Evolutionary conservation across 768 basidiomycete species (phyloP).

Genomic region (Mycena alexandri): DNA sequence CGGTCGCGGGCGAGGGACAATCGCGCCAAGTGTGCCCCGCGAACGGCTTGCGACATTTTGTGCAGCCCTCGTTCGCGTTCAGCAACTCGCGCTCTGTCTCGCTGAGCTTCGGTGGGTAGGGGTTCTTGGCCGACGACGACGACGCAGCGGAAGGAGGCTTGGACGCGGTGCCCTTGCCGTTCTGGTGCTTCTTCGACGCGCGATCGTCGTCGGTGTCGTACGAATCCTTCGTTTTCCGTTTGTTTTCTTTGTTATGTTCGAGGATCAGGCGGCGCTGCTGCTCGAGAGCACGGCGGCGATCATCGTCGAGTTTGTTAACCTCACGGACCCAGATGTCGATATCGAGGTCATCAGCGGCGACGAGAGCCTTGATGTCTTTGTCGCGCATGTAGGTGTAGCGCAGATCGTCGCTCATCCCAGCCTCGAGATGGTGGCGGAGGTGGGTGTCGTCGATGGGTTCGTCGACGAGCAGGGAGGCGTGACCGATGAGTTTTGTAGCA

Average conservation of each 20-base stretch:
- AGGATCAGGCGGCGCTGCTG: background rate
- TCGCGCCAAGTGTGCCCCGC: background rate
- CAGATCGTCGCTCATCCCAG: no score
- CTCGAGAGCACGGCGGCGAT: background rate
- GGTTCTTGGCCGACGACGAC: background rate
- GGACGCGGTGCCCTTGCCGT: no score
- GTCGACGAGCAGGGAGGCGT: no score
- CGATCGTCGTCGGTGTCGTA: background rate
- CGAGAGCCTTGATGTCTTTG: no score
- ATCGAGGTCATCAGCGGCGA: no score
- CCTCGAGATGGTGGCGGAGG: no score
- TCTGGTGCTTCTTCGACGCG: background rate
- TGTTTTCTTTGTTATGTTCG: constrained; percentile 1
- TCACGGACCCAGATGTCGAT: background rate
- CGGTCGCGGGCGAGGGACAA: background rate
- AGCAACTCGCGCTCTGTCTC: background rate
- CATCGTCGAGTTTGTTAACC: background rate
- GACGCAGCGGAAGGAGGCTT: background rate
- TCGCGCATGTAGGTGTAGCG: no score
- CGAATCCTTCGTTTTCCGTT: no score
- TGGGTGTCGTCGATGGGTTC: no score
- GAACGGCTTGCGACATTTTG: no score
- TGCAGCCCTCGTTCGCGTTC: no score
- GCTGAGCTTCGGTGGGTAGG: constrained; percentile 4
- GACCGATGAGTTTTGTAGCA: no score